Conservation (phyloP, 306 rosid species). For the Nissolia schottii region DNA sequence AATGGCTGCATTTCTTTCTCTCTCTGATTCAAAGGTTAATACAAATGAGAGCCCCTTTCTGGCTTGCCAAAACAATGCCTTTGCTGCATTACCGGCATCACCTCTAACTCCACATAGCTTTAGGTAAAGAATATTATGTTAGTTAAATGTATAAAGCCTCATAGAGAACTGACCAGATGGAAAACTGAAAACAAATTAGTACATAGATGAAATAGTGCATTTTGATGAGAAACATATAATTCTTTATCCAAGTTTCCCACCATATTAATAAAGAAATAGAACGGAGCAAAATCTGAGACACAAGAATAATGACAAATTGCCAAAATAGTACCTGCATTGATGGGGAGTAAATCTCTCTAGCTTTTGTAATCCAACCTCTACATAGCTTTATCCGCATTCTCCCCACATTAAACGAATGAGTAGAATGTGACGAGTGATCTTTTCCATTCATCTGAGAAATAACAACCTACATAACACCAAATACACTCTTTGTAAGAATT, state of each 20-base stretch:
- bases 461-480: constrained; percentile 52
- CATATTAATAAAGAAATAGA: background rate
- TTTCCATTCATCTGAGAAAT: constrained; percentile 90
- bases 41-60: constrained; percentile 83
- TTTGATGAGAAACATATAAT: background rate
- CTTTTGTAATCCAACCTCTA: constrained; percentile 97
- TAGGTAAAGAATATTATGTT: background rate
- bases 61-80: constrained; percentile 85
- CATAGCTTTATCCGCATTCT: constrained; percentile 91
- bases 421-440: constrained; percentile 78
- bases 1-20: constrained; percentile 83
- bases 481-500: constrained; percentile 15
- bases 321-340: constrained; percentile 75
- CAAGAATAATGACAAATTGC: background rate
- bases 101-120: constrained; percentile 84
- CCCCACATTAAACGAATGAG: constrained; percentile 82
- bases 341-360: constrained; percentile 88
- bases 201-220: background rate
- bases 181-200: background rate
- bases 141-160: constrained; percentile 20
- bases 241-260: background rate
- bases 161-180: background rate
- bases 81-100: constrained; percentile 47
- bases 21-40: constrained; percentile 77
- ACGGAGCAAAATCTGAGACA: background rate